Conservation (phyloP, 2,329 filamentous ascomycete species). For the Pseudogymnoascus sp. region DNA sequence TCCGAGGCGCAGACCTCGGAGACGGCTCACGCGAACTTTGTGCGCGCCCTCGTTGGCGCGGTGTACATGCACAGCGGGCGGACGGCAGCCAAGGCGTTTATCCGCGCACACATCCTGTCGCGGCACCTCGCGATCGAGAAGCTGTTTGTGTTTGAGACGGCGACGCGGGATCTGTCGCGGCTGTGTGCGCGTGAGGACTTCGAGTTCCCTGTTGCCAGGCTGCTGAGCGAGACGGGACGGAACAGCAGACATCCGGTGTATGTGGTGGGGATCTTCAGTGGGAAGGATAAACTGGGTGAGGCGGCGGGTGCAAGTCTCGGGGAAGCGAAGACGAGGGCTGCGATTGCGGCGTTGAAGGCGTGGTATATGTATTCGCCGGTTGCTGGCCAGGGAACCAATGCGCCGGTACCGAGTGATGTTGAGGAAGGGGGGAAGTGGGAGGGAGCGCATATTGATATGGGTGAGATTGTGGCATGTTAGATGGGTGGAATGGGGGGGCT, state of each 20-base stretch:
- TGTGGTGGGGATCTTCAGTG: constrained; percentile 89
- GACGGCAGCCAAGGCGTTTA: constrained; percentile 70
- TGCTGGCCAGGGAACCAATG: constrained; percentile 26
- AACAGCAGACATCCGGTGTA: constrained; percentile 78
- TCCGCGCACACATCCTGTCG: constrained; percentile 73
- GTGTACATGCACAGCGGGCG: constrained; percentile 79
- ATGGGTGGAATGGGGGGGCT: constrained; percentile 1
- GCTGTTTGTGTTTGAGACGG: constrained; percentile 77
- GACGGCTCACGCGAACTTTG: constrained; percentile 62
- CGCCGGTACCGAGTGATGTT: constrained; percentile 42
- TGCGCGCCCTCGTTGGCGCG: constrained; percentile 73
- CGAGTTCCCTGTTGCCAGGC: constrained; percentile 72
- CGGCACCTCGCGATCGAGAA: constrained; percentile 65
- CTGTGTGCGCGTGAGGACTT: constrained; percentile 87
- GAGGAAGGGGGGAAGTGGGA: constrained; percentile 37
- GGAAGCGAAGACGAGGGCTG: constrained; percentile 68
- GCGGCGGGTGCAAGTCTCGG: constrained; percentile 71
- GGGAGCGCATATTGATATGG: constrained; percentile 47
- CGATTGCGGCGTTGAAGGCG: constrained; percentile 76
- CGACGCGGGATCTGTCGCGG: constrained; percentile 71
- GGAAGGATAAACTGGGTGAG: constrained; percentile 84
- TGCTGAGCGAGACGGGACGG: constrained; percentile 86
- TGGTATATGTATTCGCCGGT: constrained; percentile 92
- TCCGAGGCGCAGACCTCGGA: constrained; percentile 24
- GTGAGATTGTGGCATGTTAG: constrained; percentile 39